Conservation (phyloP, 2,329 filamentous ascomycete species). For the Beauveria scarabaeidicola region DNA sequence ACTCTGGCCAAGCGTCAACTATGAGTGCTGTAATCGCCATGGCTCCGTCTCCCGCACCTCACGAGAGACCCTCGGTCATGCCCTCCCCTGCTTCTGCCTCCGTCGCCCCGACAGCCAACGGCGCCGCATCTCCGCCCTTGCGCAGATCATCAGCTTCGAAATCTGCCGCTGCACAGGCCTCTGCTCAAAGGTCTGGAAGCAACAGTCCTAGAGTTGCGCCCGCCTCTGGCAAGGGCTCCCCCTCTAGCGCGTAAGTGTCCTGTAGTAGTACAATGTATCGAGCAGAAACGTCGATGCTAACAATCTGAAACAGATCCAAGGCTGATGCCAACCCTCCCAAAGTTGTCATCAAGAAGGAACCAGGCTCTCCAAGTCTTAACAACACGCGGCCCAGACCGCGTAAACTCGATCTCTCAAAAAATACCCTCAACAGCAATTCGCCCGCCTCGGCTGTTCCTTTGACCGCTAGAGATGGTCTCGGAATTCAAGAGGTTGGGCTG, state of each 20-base stretch:
- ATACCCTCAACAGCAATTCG: slow-evolving; percentile 40
- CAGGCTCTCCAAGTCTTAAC: slow-evolving; percentile 72
- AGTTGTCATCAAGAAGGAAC: slow-evolving; percentile 95
- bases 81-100: slow-evolving; percentile 35
- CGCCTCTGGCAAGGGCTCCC: slow-evolving; percentile 43
- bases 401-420: slow-evolving; percentile 69
- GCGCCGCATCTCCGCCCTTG: slow-evolving; percentile 33
- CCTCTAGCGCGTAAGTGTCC: slow-evolving; percentile 48
- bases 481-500: slow-evolving; percentile 85
- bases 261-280: slow-evolving; percentile 1
- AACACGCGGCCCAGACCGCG: slow-evolving; percentile 66
- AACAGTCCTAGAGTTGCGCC: slow-evolving; percentile 41
- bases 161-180: slow-evolving; percentile 32
- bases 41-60: slow-evolving; percentile 59
- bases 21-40: slow-evolving; percentile 63
- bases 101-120: slow-evolving; percentile 23
- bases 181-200: slow-evolving; percentile 42
- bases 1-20: slow-evolving; percentile 23
- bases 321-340: slow-evolving; percentile 54
- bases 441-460: slow-evolving; percentile 61
- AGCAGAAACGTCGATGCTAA: neutral
- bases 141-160: slow-evolving; percentile 30
- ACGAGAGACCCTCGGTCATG: slow-evolving; percentile 52
- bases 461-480: slow-evolving; percentile 69
- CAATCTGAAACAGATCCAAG: slow-evolving; percentile 29